Percentiles rank a stretch among this genome's conserved stretches.
phyloP scores from a whole-genome alignment of 306 rosid species.

The Elaeagnus macrophylla region DNA sequence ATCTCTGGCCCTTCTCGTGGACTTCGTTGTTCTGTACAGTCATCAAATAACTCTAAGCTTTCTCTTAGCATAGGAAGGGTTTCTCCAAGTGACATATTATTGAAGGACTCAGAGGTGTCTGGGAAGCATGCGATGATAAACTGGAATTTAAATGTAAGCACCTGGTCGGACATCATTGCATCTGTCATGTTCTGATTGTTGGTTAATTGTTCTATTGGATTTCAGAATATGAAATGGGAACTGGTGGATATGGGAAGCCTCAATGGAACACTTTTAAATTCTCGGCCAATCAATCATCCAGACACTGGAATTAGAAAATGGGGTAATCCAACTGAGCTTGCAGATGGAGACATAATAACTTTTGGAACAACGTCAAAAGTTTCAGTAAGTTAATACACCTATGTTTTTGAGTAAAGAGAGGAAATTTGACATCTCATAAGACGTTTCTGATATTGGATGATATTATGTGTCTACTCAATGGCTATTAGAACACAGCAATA shows the following conservation, averaged over 20 bases:
- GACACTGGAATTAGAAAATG: slow-evolving; percentile 64
- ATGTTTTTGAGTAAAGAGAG: slow-evolving; percentile 4
- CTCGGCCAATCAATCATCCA: slow-evolving; percentile 57
- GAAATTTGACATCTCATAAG: background rate
- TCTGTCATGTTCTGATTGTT: slow-evolving; percentile 17
- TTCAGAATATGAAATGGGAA: slow-evolving; percentile 92
- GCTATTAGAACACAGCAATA: background rate
- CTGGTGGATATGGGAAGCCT: slow-evolving; percentile 92
- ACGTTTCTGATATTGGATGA: background rate
- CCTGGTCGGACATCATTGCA: slow-evolving; percentile 16
- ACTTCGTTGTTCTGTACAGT: slow-evolving; percentile 39
- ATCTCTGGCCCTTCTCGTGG: slow-evolving; percentile 82
- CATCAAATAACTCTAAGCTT: slow-evolving; percentile 44
- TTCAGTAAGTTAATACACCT: slow-evolving; percentile 42
- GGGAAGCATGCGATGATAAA: slow-evolving; percentile 86
- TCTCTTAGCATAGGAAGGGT: slow-evolving; percentile 81
- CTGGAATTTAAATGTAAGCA: slow-evolving; percentile 76
- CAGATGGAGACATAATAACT: slow-evolving; percentile 77
- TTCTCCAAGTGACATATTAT: slow-evolving; percentile 63
- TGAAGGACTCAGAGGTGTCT: slow-evolving; percentile 83
- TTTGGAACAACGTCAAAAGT: slow-evolving; percentile 84
- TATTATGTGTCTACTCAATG: background rate
- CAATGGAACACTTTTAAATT: slow-evolving; percentile 81
- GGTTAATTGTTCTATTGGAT: slow-evolving; percentile 17
- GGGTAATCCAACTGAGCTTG: slow-evolving; percentile 67